Conservation (phyloP, 2,329 filamentous ascomycete species). For the Penicillium crustosum region DNA sequence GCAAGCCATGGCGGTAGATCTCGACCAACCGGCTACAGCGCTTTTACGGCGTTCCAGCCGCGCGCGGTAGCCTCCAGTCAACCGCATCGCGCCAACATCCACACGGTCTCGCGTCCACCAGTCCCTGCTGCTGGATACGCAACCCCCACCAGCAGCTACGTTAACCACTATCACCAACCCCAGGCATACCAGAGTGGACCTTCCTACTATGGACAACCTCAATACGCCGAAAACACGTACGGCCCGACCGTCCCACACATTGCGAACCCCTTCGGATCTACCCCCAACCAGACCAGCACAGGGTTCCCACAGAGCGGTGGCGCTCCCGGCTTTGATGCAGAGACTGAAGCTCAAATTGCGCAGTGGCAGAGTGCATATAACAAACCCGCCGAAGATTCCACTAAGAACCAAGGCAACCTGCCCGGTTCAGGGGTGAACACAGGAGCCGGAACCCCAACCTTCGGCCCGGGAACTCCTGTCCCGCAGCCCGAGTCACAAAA, state of each 20-base stretch:
- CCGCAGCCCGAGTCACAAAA: slow-evolving; percentile 58
- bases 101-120: slow-evolving; percentile 39
- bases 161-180: slow-evolving; percentile 44
- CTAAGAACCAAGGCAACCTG: slow-evolving; percentile 29
- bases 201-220: slow-evolving; percentile 50
- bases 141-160: slow-evolving; percentile 44
- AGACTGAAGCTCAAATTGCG: slow-evolving; percentile 87
- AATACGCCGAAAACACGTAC: slow-evolving; percentile 48
- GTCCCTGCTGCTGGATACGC: slow-evolving; percentile 36
- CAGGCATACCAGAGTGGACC: slow-evolving; percentile 34
- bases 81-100: slow-evolving; percentile 40
- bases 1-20: slow-evolving; percentile 36
- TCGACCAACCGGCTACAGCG: slow-evolving; percentile 37
- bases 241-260: slow-evolving; percentile 66
- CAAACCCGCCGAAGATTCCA: slow-evolving; percentile 34
- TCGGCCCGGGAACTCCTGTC: slow-evolving; percentile 46
- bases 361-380: slow-evolving; percentile 93
- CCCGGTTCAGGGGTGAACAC: slow-evolving; percentile 40
- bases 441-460: slow-evolving; percentile 31
- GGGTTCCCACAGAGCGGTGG: slow-evolving; percentile 32
- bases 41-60: slow-evolving; percentile 60
- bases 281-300: slow-evolving; percentile 33
- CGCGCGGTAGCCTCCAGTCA: slow-evolving; percentile 55
- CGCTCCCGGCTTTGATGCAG: slow-evolving; percentile 61
- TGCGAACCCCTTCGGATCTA: slow-evolving; percentile 73